Base-by-base conservation (phyloP, 1,284 basidiomycete species). In the Phaffia rhodozyma region DNA sequence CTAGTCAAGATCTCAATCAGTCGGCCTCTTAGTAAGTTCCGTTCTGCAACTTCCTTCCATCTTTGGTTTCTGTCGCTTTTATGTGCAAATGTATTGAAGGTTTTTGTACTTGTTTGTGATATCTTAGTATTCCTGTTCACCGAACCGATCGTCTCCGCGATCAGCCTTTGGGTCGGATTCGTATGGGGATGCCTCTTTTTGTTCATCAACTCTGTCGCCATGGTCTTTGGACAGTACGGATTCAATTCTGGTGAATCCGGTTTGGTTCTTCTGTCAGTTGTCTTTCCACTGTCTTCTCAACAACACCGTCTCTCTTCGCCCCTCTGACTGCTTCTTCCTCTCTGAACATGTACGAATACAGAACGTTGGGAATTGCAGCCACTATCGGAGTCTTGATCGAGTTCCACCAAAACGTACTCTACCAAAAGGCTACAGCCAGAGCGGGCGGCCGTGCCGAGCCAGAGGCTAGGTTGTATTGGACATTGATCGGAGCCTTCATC, bases 101-200 rank as follows among this genome's bases (percentile, higher is more conserved):
- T 1, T 60, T 11, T 16, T 43, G 32, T 7, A 7, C 52, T 1
- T 16, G 6, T 27, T 6, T 23, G 34, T 32, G 50, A 5, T 29
- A 38, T 47, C 18, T 13, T n/a, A 55, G 54, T 55, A 7, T 66
- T 61, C 66, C 74, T 79, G 53, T 62, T 74, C 55, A 76, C 76
- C 20, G 79, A 79, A 63, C 78, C 78, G 0, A 77, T 79, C 67
- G 77, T 78, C 1, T 66, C 72, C 2, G 75, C 74, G 11, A 69
- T 80, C 55, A 71, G 74, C 0, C 66, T 75, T 38, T 79, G 78
- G 77, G 75, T 79, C 56, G 77, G 72, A 3, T 75, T 76, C 60
- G 72, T 72, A 23, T 76, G 75, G 75, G 70, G 72, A 0, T 66
- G 65, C 61, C 68, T 76, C 57, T 76, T 75, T 68, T 66, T 76